Conservation (phyloP, 352 stramenopile species). For the Aphanomyces euteiches region DNA sequence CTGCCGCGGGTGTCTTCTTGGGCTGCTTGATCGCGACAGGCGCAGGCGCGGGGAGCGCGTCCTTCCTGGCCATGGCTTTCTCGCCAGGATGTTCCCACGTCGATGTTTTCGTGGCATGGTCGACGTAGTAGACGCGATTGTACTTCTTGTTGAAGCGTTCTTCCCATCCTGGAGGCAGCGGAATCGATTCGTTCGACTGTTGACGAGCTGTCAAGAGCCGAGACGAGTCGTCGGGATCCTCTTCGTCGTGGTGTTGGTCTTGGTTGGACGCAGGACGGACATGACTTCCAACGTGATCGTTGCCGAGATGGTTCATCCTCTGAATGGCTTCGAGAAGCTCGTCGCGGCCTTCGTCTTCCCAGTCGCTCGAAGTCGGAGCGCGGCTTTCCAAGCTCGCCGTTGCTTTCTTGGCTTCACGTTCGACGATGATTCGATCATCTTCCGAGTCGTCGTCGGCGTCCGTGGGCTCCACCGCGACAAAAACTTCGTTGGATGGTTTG, state of each 20-base stretch:
- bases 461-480: neutral
- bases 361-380: neutral
- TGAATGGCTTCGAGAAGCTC: slow-evolving; percentile 27
- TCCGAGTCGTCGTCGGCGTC: slow-evolving; percentile 5
- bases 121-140: slow-evolving; percentile 31
- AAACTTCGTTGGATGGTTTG: neutral
- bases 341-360: slow-evolving; percentile 2
- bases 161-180: slow-evolving; percentile 29
- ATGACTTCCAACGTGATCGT: neutral
- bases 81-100: slow-evolving; percentile 25
- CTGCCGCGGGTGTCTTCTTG: slow-evolving; percentile 29
- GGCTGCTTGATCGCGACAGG: neutral
- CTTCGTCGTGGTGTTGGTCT: slow-evolving; percentile 16
- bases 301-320: neutral
- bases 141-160: slow-evolving; percentile 31
- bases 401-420: neutral
- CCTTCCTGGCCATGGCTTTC: too few species aligned
- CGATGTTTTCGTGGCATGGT: slow-evolving; percentile 31
- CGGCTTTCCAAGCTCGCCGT: neutral
- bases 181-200: neutral
- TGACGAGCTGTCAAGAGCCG: too few species aligned
- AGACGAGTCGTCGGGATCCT: neutral
- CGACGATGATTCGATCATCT: slow-evolving; percentile 2
- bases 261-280: slow-evolving; percentile 22
- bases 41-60: neutral